Evolutionary conservation across 2,329 filamentous ascomycete species (phyloP).

Genomic region (Akanthomyces lecanii): DNA sequence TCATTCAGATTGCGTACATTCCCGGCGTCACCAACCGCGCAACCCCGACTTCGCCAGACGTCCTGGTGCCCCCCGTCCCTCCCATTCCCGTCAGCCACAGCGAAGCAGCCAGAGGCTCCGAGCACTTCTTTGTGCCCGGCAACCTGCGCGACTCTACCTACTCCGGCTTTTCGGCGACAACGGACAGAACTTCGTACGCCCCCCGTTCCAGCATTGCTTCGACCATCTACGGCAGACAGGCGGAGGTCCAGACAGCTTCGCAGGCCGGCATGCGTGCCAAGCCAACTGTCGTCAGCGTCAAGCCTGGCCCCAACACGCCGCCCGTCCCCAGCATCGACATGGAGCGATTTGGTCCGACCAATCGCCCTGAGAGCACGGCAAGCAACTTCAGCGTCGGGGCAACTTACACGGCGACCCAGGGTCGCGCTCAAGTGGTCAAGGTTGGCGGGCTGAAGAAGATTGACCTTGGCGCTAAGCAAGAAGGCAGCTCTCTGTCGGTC

Average conservation of each 20-base stretch:
- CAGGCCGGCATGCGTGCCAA: slow-evolving; percentile 85
- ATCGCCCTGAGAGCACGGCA: slow-evolving; percentile 48
- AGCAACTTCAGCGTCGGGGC: slow-evolving; percentile 64
- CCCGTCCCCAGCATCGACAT: slow-evolving; percentile 71
- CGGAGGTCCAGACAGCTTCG: slow-evolving; percentile 74
- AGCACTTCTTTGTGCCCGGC: slow-evolving; percentile 89
- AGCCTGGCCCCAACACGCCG: slow-evolving; percentile 61
- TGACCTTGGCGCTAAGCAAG: slow-evolving; percentile 35
- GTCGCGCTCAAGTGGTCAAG: slow-evolving; percentile 56
- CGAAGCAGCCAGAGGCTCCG: slow-evolving; percentile 63
- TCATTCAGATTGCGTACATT: slow-evolving; percentile 99
- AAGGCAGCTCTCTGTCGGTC: slow-evolving; percentile 28
- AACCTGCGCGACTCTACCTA: slow-evolving; percentile 90
- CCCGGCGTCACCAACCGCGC: slow-evolving; percentile 94
- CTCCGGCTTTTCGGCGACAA: slow-evolving; percentile 66
- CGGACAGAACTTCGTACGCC: slow-evolving; percentile 56
- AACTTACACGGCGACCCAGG: slow-evolving; percentile 58
- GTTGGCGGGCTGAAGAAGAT: slow-evolving; percentile 51
- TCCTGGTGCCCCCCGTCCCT: slow-evolving; percentile 87
- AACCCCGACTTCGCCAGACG: slow-evolving; percentile 72
- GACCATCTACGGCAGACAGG: slow-evolving; percentile 90
- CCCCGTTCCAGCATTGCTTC: slow-evolving; percentile 76
- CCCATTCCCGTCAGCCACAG: slow-evolving; percentile 61
- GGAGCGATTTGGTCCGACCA: slow-evolving; percentile 47
- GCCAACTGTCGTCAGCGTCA: slow-evolving; percentile 90